These are phyloP conservation scores for Rhodotorula kratochvilovae DNA, from an alignment of 768 basidiomycete species.

Conservation along the genomic window DNA sequence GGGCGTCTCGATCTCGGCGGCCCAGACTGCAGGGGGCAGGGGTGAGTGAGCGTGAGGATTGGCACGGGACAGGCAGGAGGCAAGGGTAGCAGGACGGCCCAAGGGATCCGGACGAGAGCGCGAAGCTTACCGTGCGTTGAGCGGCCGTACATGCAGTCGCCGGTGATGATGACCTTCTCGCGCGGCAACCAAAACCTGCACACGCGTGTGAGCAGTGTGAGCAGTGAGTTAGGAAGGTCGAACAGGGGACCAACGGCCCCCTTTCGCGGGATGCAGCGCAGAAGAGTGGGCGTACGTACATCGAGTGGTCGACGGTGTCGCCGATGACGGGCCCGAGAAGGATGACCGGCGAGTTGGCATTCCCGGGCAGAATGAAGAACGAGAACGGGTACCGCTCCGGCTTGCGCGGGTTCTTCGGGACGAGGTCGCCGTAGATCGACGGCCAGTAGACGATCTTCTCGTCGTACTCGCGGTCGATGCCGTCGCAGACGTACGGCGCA, in stretches of 20 bases:
- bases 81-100: too few species aligned
- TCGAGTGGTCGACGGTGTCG: conserved; percentile 9
- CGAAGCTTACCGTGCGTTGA: neutral
- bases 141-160: neutral
- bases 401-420: neutral
- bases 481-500: neutral
- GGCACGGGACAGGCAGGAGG: neutral
- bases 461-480: conserved; percentile 11
- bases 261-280: too few species aligned
- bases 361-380: conserved; percentile 3
- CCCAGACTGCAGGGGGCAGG: neutral
- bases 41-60: neutral
- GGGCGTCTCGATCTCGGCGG: conserved; percentile 12
- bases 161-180: conserved; percentile 13
- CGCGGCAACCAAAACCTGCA: conserved; percentile 3
- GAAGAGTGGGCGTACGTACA: neutral
- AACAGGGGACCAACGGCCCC: too few species aligned
- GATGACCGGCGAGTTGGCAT: conserved; percentile 9
- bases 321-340: conserved; percentile 5
- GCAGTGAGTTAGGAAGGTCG: neutral
- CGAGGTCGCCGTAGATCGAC: conserved; percentile 2
- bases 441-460: conserved; percentile 15
- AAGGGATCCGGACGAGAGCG: too few species aligned
- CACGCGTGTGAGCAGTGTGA: neutral
- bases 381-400: neutral